Evolutionary conservation across 495 filamentous ascomycete species (phyloP).

Genomic region (Aspergillus sclerotiicarbonarius): DNA sequence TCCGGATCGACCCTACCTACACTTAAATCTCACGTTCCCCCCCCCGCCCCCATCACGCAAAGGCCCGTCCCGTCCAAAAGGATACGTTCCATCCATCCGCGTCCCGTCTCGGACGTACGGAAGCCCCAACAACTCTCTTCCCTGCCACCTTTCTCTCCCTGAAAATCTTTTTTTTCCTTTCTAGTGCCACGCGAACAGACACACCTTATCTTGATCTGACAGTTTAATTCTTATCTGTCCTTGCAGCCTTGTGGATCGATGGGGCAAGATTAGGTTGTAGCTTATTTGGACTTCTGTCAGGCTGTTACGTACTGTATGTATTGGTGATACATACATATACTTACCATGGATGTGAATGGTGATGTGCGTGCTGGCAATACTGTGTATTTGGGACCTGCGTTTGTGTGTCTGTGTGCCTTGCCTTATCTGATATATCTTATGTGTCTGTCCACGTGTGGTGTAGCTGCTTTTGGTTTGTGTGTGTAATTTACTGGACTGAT

Average conservation of each 20-base stretch:
- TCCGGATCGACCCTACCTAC: background rate
- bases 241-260: conserved; percentile 9
- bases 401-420: no score
- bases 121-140: conserved; percentile 15
- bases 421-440: no score
- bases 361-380: no score
- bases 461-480: no score
- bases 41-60: background rate
- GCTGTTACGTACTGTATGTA: conserved; percentile 11
- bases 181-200: background rate
- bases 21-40: background rate
- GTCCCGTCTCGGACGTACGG: conserved; percentile 24
- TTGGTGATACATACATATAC: background rate
- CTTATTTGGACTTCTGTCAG: conserved; percentile 25
- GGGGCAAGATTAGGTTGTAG: conserved; percentile 8
- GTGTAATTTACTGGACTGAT: no score
- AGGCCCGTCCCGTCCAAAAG: background rate
- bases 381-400: no score
- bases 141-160: conserved; percentile 11
- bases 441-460: no score
- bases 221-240: conserved; percentile 2
- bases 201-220: conserved; percentile 9
- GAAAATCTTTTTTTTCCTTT: background rate
- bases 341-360: background rate
- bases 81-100: conserved; percentile 7